Conservation (phyloP, 176 grass and related monocot genomes). For the Calamus simplicifolius region DNA sequence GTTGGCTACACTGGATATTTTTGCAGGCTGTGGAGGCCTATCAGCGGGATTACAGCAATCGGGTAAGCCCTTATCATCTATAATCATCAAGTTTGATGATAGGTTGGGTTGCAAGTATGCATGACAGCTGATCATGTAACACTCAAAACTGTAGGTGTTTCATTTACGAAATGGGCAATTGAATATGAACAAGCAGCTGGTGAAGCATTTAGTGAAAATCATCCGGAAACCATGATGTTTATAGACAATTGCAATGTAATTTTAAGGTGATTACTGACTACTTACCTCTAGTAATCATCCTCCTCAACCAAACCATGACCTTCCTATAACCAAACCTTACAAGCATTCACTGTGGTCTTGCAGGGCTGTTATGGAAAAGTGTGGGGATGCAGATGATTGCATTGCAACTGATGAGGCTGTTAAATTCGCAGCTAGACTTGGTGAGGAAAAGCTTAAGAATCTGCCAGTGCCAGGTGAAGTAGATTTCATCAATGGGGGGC, state of each 20-base stretch:
- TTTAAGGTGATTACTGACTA: conserved; percentile 44
- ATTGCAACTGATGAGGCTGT: conserved; percentile 87
- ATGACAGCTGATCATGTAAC: background rate
- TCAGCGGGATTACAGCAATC: conserved; percentile 92
- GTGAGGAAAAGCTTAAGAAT: conserved; percentile 70
- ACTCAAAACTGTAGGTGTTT: conserved; percentile 48
- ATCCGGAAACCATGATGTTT: conserved; percentile 83
- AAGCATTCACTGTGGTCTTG: conserved; percentile 2
- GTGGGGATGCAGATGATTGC: conserved; percentile 84
- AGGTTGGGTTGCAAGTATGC: no score
- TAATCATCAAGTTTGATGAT: no score
- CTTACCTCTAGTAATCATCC: no score
- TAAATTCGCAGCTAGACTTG: conserved; percentile 61
- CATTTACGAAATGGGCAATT: conserved; percentile 98
- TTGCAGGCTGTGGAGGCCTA: conserved; percentile 97
- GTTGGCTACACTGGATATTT: conserved; percentile 91
- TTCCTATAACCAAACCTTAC: background rate
- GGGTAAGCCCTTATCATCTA: conserved; percentile 29
- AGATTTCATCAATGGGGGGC: conserved; percentile 98
- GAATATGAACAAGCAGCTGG: conserved; percentile 96
- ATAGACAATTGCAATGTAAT: conserved; percentile 99
- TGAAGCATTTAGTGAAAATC: conserved; percentile 87
- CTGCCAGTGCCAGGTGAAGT: conserved; percentile 91
- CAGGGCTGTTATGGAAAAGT: conserved; percentile 99
- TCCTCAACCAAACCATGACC: no score